Evolutionary conservation across 768 basidiomycete genomes (phyloP), one percentile per base, ranked within the genome.

Genomic region (Suillus sp.): DNA sequence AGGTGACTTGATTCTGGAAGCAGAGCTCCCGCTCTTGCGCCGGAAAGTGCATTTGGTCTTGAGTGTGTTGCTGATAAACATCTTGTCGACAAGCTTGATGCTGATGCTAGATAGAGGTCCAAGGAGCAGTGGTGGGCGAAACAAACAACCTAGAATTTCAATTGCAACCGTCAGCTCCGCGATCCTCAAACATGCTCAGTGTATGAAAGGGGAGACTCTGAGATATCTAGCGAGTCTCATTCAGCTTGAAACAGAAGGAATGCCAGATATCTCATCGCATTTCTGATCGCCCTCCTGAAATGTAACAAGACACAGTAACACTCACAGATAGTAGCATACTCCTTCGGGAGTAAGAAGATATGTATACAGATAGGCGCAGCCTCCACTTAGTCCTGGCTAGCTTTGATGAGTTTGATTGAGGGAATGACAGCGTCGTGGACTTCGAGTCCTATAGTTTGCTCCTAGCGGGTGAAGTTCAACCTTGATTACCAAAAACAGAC

Each of bases 321-420:
- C 56, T 57, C 56, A 57, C 56, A 27, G 56, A 27, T 18, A 13
- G 18, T 11, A 40, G 56, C 56, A 57, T 57, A 57, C 38, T 40
- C 56, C 56, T 40, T 1, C 2, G 20, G 56, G 56, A 57, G 56
- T 40, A 40, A 40, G 10, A 18, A 14, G 18, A 20, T 57, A 35
- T 55, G 34, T 55, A 27, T 57, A 57, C 56, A 57, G 37, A 57
- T 57, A n/a, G 56, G 56, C 3, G 25, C 56, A 30, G 56, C 10
- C 38, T 57, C 18, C 37, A 5, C 37, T 56, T 27, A 38, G 25
- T 27, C 37, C 25, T 56, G 6, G 9, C 25, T 56, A 38, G 56
- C 18, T 30, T n/a, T 40, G 38, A 40, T 56, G 55, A 25, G 16
- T 38, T 27, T 10, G 37, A 27, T 38, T 14, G 54, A 37, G 35